These are phyloP conservation scores for Calonectria fujianensis DNA, from an alignment of 2,329 filamentous ascomycete species.

Conservation along the genomic window DNA sequence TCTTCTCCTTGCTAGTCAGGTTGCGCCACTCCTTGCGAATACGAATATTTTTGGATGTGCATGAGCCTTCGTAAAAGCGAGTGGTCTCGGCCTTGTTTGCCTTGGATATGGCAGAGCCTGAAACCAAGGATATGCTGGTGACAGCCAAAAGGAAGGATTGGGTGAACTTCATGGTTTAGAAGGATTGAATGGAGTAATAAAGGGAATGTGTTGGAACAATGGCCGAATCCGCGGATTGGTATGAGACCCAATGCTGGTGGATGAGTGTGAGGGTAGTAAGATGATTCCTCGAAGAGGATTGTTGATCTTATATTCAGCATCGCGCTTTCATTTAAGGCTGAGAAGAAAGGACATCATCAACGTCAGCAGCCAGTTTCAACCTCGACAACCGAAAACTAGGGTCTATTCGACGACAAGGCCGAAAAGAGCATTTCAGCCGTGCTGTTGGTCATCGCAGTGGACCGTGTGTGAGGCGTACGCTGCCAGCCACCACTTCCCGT, in stretches of 20 bases:
- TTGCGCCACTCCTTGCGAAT: slow-evolving; percentile 26
- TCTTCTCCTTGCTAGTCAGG: slow-evolving; percentile 6
- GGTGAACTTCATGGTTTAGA: neutral
- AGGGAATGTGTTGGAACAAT: neutral
- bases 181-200: neutral
- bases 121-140: neutral
- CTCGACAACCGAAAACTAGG: neutral
- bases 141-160: neutral
- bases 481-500: neutral
- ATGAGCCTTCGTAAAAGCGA: slow-evolving; percentile 17
- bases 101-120: neutral
- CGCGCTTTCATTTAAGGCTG: too few species aligned
- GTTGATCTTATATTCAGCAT: neutral
- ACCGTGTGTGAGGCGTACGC: neutral
- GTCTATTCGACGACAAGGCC: neutral
- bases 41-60: slow-evolving; percentile 19
- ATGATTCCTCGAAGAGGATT: neutral
- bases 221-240: neutral
- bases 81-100: neutral
- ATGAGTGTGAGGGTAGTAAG: neutral
- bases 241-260: neutral
- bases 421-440: neutral
- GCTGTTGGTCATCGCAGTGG: neutral
- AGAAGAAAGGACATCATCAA: neutral
- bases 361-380: neutral